Conservation (phyloP, 306 rosid genomes). For the Morella rubra region DNA sequence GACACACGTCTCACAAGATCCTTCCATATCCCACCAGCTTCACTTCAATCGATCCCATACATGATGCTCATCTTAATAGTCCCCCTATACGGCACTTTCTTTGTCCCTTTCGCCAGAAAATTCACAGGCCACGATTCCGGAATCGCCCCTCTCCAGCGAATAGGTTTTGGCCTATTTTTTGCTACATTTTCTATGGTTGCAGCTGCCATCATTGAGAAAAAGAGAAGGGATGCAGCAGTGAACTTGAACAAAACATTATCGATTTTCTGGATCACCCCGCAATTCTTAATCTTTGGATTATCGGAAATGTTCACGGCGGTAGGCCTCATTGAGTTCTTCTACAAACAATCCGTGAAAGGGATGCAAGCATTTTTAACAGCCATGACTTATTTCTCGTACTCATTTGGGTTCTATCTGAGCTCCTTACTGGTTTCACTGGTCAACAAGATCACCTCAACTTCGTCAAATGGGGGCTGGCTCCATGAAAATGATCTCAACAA, state of each 20-base stretch:
- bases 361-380: conserved; percentile 87
- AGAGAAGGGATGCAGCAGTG: conserved; percentile 64
- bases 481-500: conserved; percentile 68
- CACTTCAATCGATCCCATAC: conserved; percentile 93
- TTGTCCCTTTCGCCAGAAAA: conserved; percentile 77
- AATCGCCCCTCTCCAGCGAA: conserved; percentile 66
- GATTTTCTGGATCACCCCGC: conserved; percentile 96
- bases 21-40: conserved; percentile 83
- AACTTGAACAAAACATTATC: conserved; percentile 48
- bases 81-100: conserved; percentile 79
- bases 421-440: conserved; percentile 68
- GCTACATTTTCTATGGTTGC: conserved; percentile 91
- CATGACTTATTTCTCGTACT: conserved; percentile 85
- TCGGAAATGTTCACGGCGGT: conserved; percentile 93
- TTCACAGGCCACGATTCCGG: conserved; percentile 83
- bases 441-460: conserved; percentile 62
- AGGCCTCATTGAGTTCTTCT: conserved; percentile 89
- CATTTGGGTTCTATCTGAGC: conserved; percentile 90
- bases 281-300: conserved; percentile 83
- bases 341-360: conserved; percentile 74
- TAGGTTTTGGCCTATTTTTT: conserved; percentile 81
- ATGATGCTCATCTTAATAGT: conserved; percentile 70
- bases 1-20: conserved; percentile 62
- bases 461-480: conserved; percentile 65
- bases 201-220: conserved; percentile 81